Percentiles rank a stretch among this genome's conserved stretches.
These are phyloP conservation scores for Suillus plorans DNA, from an alignment of 768 basidiomycete species.

Conservation along the genomic window DNA sequence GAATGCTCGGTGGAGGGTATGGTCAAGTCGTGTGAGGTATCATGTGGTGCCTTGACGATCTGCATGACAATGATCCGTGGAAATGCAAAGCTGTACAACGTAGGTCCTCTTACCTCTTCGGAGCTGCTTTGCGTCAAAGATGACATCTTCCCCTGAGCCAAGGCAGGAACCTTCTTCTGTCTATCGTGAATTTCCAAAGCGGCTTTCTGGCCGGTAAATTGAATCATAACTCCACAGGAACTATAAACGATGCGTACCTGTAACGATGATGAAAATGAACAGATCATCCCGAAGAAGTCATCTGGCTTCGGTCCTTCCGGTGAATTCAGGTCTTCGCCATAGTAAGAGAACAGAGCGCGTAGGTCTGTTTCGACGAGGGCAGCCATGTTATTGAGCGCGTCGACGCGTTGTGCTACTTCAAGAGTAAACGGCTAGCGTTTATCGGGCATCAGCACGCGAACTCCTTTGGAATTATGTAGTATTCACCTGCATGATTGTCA, in stretches of 20 bases:
- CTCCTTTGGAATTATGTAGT: neutral
- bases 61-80: constrained; percentile 21
- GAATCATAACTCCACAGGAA: constrained; percentile 2
- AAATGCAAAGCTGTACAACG: neutral
- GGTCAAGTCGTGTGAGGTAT: constrained; percentile 27
- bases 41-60: constrained; percentile 41
- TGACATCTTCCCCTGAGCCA: neutral
- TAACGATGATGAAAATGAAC: constrained; percentile 72
- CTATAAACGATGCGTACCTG: constrained; percentile 43
- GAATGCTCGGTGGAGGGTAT: constrained; percentile 44
- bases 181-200: constrained; percentile 63
- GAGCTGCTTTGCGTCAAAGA: neutral
- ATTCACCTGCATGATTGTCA: constrained; percentile 66
- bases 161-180: neutral
- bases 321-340: constrained; percentile 70
- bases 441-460: neutral
- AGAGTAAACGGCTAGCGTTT: constrained; percentile 47
- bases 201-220: constrained; percentile 52
- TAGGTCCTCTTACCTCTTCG: constrained; percentile 9
- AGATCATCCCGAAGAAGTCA: constrained; percentile 75
- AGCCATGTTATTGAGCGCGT: constrained; percentile 66
- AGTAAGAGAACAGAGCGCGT: constrained; percentile 61
- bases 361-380: constrained; percentile 59
- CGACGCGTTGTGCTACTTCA: constrained; percentile 51
- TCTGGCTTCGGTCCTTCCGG: constrained; percentile 72